phyloP scores from a whole-genome alignment of 2,329 filamentous ascomycete genomes.

The Huntiella bhutanensis region DNA sequence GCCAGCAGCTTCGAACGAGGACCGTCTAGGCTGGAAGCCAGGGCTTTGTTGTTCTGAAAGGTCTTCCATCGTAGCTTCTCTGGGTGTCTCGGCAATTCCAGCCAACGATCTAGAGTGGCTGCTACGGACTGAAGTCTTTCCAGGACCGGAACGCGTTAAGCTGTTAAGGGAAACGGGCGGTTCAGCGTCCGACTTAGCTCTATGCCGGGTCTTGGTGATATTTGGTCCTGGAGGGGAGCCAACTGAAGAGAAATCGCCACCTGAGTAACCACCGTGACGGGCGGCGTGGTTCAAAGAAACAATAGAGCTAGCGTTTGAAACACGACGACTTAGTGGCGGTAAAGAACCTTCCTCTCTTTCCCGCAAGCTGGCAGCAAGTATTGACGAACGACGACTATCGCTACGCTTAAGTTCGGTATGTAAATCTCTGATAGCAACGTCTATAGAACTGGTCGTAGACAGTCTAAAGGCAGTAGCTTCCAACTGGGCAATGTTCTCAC shows the following conservation, averaged over 20 bases:
- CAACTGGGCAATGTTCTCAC: slow-evolving; percentile 51
- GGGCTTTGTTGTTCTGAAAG: slow-evolving; percentile 6
- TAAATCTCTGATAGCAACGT: slow-evolving; percentile 56
- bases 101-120: slow-evolving; percentile 31
- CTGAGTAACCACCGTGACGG: slow-evolving; percentile 48
- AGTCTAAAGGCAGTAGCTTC: slow-evolving; percentile 59
- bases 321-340: slow-evolving; percentile 22
- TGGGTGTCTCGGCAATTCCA: slow-evolving; percentile 38
- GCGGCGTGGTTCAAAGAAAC: slow-evolving; percentile 49
- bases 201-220: slow-evolving; percentile 27
- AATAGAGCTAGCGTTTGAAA: slow-evolving; percentile 40
- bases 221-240: slow-evolving; percentile 48
- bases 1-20: slow-evolving; percentile 6
- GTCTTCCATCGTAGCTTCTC: slow-evolving; percentile 15
- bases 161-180: slow-evolving; percentile 16
- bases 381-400: slow-evolving; percentile 47
- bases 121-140: slow-evolving; percentile 34
- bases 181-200: slow-evolving; percentile 27
- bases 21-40: neutral
- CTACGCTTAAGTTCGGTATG: slow-evolving; percentile 51
- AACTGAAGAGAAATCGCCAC: slow-evolving; percentile 37
- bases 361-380: slow-evolving; percentile 31
- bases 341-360: slow-evolving; percentile 9
- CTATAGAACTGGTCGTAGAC: slow-evolving; percentile 56
- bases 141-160: slow-evolving; percentile 32